Evolutionary conservation across 805 yeast genomes (phyloP).

Genomic region (Kluyveromyces nonfermentans): DNA sequence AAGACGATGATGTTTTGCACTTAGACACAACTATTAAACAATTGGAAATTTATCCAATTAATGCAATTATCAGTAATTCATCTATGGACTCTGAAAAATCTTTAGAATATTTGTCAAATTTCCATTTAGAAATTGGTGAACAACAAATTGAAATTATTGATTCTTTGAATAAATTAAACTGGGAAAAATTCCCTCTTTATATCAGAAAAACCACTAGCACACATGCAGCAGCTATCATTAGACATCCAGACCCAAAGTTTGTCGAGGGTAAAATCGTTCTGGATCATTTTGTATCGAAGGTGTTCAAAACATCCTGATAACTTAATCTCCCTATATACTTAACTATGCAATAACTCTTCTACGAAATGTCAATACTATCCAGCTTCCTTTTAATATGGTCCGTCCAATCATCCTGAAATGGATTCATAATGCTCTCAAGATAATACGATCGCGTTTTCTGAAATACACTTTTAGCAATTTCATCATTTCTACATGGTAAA

Average conservation of each 20-base stretch:
- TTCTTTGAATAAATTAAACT: slow-evolving; percentile 47
- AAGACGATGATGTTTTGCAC: slow-evolving; percentile 2
- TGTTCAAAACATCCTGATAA: slow-evolving; percentile 22
- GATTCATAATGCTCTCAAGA: slow-evolving; percentile 9
- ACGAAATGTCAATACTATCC: background rate
- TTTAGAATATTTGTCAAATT: slow-evolving; percentile 10
- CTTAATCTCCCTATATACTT: background rate
- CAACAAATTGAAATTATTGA: slow-evolving; percentile 44
- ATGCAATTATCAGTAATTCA: slow-evolving; percentile 5
- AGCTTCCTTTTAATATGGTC: background rate
- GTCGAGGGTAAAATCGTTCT: slow-evolving; percentile 65
- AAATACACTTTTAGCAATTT: slow-evolving; percentile 12
- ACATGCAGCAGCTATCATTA: slow-evolving; percentile 75
- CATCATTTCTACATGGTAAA: slow-evolving; percentile 8
- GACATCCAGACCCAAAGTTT: slow-evolving; percentile 46
- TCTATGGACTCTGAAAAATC: slow-evolving; percentile 6
- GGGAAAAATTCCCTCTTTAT: slow-evolving; percentile 66
- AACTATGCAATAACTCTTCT: background rate
- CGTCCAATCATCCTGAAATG: slow-evolving; percentile 11
- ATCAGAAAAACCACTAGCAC: slow-evolving; percentile 57
- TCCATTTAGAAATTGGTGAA: slow-evolving; percentile 10
- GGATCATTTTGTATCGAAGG: slow-evolving; percentile 49
- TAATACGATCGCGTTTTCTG: slow-evolving; percentile 10
- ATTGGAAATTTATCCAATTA: slow-evolving; percentile 9
- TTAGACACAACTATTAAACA: slow-evolving; percentile 12